Evolutionary conservation across 2,329 filamentous ascomycete genomes (phyloP), one percentile per base, ranked within the genome.

Genomic region (Zymoseptoria tritici): DNA sequence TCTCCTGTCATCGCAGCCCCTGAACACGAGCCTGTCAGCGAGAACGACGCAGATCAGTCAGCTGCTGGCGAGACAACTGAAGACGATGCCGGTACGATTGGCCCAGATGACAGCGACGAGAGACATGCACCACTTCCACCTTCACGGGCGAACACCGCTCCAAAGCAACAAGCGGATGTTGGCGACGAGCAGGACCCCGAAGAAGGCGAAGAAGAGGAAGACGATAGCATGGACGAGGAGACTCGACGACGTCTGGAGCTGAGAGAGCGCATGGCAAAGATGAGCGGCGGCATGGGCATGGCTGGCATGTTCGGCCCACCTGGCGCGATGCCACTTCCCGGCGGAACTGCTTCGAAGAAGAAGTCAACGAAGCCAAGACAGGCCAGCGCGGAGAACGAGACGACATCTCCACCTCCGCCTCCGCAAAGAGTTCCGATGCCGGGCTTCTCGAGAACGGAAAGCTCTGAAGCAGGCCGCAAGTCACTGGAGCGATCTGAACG

Each of bases 271-370:
- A 99, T 99, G 91, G 94, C 94, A 52, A 97, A 96, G 77, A 94
- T 99, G 88, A 96, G 93, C 67, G 93, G 93, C 58, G 93, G 93
- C 21, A 96, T 96, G 90, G 91, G 91, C 53, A 96, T 97, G 88
- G 86, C 91, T 72, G 90, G 91, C 68, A 94, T 97, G 86, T 95
- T 96, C 73, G 90, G 90, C 19, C 83, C 83, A 20, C 85, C 86
- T 42, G 83, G 82, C 46, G 85, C 85, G 61, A 83, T 91, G 72
- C 83, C 86, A 16, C 82, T 88, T 76, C 78, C 81, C 60, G 76
- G 65, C 65, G 70, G 57, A 57, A 71, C 74, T 52, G 72, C 77
- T 55, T 79, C 79, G 65, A 84, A 83, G 69, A 78, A 80, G 46
- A 81, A 79, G 67, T 66, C 79, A 29, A 65, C 75, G 46, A 70